A percentile compares a stretch with the other conserved stretches of the same genome.
Evolutionary conservation across 2,329 filamentous ascomycete genomes (phyloP).

Genomic region (Onygena corvina): DNA sequence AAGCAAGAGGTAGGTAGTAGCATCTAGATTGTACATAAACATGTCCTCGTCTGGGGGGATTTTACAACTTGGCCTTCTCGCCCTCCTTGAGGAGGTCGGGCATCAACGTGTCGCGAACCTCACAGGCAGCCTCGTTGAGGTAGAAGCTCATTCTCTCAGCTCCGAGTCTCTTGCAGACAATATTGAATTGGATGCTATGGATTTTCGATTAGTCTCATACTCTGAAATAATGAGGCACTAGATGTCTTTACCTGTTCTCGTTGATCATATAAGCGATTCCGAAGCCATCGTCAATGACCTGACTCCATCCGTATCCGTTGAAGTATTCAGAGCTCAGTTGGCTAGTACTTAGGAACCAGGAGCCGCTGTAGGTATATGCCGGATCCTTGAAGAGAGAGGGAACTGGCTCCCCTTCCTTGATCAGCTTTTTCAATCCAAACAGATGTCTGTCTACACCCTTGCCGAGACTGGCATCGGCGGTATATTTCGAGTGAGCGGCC

Average conservation of each 20-base stretch:
- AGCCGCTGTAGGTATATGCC: slow-evolving; percentile 67
- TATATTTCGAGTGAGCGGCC: slow-evolving; percentile 77
- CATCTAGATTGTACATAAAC: slow-evolving; percentile 2
- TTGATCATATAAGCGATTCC: slow-evolving; percentile 99
- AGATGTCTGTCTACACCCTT: slow-evolving; percentile 92
- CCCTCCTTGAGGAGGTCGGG: slow-evolving; percentile 56
- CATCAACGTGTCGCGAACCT: slow-evolving; percentile 75
- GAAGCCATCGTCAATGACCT: slow-evolving; percentile 91
- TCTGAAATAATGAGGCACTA: not conserved
- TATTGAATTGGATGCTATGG: slow-evolving; percentile 84
- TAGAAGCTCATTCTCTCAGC: slow-evolving; percentile 92
- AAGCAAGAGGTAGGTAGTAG: not conserved
- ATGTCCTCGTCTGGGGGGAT: not conserved
- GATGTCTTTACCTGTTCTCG: slow-evolving; percentile 61
- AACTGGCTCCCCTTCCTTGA: slow-evolving; percentile 66
- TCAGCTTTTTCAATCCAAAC: slow-evolving; percentile 88
- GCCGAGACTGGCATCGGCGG: slow-evolving; percentile 74
- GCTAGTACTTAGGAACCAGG: slow-evolving; percentile 79
- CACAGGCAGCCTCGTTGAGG: slow-evolving; percentile 81
- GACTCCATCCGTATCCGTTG: slow-evolving; percentile 97
- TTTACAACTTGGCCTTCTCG: slow-evolving; percentile 77
- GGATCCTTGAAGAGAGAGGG: slow-evolving; percentile 80
- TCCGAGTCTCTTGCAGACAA: slow-evolving; percentile 85
- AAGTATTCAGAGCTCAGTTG: slow-evolving; percentile 96
- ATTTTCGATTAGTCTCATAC: not conserved